These are phyloP conservation scores for Aspergillus brunneoviolaceus DNA, from an alignment of 2,329 filamentous ascomycete species.

Conservation along the genomic window DNA sequence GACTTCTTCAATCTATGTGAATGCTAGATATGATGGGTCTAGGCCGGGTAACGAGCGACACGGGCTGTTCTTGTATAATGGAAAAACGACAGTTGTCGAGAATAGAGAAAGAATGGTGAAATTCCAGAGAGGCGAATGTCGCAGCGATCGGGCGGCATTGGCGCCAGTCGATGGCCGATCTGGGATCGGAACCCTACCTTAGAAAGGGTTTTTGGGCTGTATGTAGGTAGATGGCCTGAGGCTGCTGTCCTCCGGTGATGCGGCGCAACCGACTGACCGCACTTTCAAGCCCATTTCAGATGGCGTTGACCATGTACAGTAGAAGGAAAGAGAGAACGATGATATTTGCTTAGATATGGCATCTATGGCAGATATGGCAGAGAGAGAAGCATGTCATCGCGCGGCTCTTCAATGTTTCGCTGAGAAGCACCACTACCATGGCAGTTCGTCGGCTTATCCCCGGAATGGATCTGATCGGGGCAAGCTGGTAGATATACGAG, in stretches of 20 bases:
- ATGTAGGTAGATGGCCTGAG: no score
- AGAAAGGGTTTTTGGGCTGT: neutral
- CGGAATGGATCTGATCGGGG: neutral
- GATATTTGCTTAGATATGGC: neutral
- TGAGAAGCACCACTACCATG: neutral
- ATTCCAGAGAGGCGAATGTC: constrained; percentile 1
- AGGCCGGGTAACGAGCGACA: neutral
- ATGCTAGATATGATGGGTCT: neutral
- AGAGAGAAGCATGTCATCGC: neutral
- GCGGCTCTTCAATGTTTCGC: neutral
- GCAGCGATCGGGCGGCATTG: neutral
- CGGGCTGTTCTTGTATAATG: neutral
- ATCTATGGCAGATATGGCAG: neutral
- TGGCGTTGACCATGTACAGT: no score
- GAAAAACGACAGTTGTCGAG: neutral
- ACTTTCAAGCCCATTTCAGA: no score
- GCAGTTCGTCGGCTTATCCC: neutral
- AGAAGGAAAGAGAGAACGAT: no score
- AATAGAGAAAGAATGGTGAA: neutral
- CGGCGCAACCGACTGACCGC: no score
- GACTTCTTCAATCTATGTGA: neutral
- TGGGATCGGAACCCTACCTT: neutral
- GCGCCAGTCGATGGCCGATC: neutral
- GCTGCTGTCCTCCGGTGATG: no score
- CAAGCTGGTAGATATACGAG: neutral